Evolutionary conservation across 2,329 filamentous ascomycete genomes (phyloP), one percentile per base, ranked within the genome.

Genomic region (Hypoxylon sp.): DNA sequence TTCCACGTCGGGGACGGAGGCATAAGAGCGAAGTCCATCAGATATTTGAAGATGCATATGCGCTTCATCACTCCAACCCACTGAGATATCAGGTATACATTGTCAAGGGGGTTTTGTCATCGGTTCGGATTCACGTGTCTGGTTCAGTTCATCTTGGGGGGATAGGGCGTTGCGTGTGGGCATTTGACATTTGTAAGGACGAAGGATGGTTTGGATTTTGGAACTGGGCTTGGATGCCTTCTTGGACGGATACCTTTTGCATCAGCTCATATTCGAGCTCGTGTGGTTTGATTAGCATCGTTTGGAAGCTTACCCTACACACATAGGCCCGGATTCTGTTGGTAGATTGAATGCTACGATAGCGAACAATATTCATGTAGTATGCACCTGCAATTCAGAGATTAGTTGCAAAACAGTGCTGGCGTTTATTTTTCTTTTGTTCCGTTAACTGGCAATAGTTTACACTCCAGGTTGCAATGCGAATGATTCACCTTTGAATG

Each of bases 211-310:
- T 66, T 54, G 61, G 49, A 67, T 66, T 59, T 69, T 57, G 67
- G 64, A 62, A 57, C 55, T 57, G 67, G 61, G n/a, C n/a, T 61
- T 59, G 56, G 60, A 53, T 24, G 50, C 48, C 42, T 54, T 40
- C 28, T 64, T 57, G 64, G 64, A 59, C 59, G 67, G 61, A 67
- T 69, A 67, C 64, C 64, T 69, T 69, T 69, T 69, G 64, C 60
- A 67, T 67, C 67, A 69, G 67, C 67, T 64, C 54, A 53, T 56
- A 64, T 62, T 60, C 45, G 48, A 53, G 46, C 36, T 64, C 24
- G 53, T 42, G 54, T 36, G 33, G 48, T 18, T 67, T 54, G 53
- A 50, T 57, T 55, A 38, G 54, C 45, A 65, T 42, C 51, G 44
- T 33, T 67, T 52, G 53, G 38, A 32, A 38, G 51, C 53, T 48